phyloP scores from a whole-genome alignment of 2,329 filamentous ascomycete genomes.

The Ophiostoma quercus region DNA sequence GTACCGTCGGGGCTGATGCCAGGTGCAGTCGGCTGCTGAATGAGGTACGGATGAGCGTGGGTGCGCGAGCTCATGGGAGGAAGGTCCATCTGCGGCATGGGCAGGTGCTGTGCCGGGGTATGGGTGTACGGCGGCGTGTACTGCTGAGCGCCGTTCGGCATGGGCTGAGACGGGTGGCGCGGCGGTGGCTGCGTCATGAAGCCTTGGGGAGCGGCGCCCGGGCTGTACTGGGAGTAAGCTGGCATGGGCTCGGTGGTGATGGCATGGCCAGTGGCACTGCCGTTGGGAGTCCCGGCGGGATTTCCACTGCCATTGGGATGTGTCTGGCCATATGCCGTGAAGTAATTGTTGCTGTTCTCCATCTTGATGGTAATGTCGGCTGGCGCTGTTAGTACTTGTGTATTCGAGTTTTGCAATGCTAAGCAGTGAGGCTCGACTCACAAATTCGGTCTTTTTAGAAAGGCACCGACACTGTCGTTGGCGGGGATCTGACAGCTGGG shows the following conservation, averaged over 20 bases:
- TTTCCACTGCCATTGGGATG: not conserved
- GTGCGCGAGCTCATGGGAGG: not conserved
- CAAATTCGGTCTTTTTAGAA: not conserved
- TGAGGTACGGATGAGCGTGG: not conserved
- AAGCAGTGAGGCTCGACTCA: not conserved
- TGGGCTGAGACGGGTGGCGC: not conserved
- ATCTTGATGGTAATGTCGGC: not conserved
- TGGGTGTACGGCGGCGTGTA: not conserved
- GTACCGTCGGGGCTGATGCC: not conserved
- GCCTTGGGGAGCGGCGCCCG: not conserved
- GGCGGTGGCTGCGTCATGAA: not conserved
- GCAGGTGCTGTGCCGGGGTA: not conserved
- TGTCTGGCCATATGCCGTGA: not conserved
- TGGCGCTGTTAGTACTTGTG: not conserved
- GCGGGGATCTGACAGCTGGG: not conserved
- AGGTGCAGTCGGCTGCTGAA: not conserved
- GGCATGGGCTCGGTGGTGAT: not conserved
- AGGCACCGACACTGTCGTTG: not conserved
- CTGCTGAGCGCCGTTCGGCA: not conserved
- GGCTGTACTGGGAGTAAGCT: not conserved
- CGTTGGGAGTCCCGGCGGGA: not conserved
- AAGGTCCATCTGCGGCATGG: conserved; percentile 3
- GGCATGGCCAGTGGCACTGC: not conserved
- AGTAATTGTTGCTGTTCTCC: not conserved
- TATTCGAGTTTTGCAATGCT: not conserved